phyloP scores from a whole-genome alignment of 2,329 filamentous ascomycete species.

The Colletotrichum karsti region DNA sequence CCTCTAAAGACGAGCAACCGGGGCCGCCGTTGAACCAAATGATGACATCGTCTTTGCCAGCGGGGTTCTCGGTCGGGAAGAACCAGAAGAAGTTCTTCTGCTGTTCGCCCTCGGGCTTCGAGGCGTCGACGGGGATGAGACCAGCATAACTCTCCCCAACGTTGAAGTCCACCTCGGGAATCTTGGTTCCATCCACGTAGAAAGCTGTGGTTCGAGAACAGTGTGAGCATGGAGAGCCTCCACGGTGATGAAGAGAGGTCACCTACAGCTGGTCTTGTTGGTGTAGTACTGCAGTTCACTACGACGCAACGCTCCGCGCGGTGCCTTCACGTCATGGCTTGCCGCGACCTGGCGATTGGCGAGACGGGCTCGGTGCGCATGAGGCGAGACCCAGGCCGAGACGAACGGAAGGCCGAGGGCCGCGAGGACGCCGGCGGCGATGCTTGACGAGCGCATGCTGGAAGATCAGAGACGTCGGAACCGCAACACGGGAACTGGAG shows the following conservation, averaged over 20 bases:
- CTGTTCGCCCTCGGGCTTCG: slow-evolving; percentile 54
- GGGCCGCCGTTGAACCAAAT: slow-evolving; percentile 98
- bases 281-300: slow-evolving; percentile 6
- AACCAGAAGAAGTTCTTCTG: slow-evolving; percentile 88
- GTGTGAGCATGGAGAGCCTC: not conserved
- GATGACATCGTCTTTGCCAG: slow-evolving; percentile 87
- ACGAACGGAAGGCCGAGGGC: not conserved
- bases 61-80: slow-evolving; percentile 93
- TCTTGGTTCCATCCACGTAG: slow-evolving; percentile 67
- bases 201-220: slow-evolving; percentile 53
- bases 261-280: slow-evolving; percentile 19
- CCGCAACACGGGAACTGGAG: not conserved
- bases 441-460: not conserved
- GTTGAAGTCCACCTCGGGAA: slow-evolving; percentile 77
- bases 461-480: not conserved
- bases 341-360: not conserved
- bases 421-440: not conserved
- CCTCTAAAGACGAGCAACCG: slow-evolving; percentile 97
- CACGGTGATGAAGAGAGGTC: fast-evolving
- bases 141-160: slow-evolving; percentile 72
- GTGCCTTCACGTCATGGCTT: not conserved
- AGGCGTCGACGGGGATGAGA: slow-evolving; percentile 62
- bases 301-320: not conserved
- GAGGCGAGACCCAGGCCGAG: slow-evolving; percentile 1
- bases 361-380: not conserved